phyloP scores from a whole-genome alignment of 306 rosid species.

The Medicago lupulina region DNA sequence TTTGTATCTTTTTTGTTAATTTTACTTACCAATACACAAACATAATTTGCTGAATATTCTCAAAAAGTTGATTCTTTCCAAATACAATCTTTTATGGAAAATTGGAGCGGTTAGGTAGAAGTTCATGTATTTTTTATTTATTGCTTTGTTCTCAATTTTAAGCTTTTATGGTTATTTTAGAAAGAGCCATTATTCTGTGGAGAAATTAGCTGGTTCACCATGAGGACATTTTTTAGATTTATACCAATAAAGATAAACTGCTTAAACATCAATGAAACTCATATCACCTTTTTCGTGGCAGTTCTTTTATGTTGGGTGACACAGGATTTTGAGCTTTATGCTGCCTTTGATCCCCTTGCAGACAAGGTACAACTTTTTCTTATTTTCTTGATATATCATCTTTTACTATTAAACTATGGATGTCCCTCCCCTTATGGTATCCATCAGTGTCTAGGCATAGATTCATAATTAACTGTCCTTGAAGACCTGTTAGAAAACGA shows the following conservation, averaged over 20 bases:
- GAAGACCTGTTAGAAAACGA: not conserved
- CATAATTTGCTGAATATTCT: slow-evolving; percentile 19
- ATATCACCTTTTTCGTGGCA: slow-evolving; percentile 47
- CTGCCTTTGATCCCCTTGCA: slow-evolving; percentile 99
- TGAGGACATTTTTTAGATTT: slow-evolving; percentile 9
- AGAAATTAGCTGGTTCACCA: slow-evolving; percentile 16
- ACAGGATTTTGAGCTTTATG: slow-evolving; percentile 97
- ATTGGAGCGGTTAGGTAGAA: not conserved
- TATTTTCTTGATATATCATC: slow-evolving; percentile 18
- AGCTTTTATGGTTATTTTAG: slow-evolving; percentile 17
- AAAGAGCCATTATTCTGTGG: not conserved
- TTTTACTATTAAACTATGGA: not conserved
- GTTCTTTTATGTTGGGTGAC: slow-evolving; percentile 99
- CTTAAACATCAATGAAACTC: slow-evolving; percentile 39
- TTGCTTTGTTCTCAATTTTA: slow-evolving; percentile 13
- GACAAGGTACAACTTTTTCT: slow-evolving; percentile 68
- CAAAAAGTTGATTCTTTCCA: not conserved
- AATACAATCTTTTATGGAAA: not conserved
- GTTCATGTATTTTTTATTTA: not conserved
- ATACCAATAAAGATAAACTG: slow-evolving; percentile 9
- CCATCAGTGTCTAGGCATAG: slow-evolving; percentile 9
- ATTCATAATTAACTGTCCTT: slow-evolving; percentile 31
- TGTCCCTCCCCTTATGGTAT: slow-evolving; percentile 3
- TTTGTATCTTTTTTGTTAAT: slow-evolving; percentile 28
- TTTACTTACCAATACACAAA: not conserved